These are phyloP conservation scores for Syzygium oleosum DNA, from an alignment of 345 rosid species.

Conservation along the genomic window DNA sequence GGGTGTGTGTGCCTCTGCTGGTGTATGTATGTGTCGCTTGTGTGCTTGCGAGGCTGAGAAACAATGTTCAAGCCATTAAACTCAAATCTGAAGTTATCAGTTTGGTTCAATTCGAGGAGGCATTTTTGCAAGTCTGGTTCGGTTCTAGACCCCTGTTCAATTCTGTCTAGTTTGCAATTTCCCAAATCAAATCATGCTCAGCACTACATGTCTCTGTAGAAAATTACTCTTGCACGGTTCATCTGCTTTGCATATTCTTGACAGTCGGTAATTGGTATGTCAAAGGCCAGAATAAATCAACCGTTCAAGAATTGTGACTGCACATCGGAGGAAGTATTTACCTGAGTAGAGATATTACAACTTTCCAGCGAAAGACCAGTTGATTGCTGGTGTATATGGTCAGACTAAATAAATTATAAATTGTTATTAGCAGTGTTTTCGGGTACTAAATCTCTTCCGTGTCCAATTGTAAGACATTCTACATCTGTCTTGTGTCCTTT, in stretches of 20 bases:
- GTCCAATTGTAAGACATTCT: not conserved
- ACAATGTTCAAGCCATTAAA: not conserved
- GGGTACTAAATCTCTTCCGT: not conserved
- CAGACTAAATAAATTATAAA: not conserved
- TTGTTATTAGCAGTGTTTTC: not conserved
- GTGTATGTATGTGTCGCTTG: not conserved
- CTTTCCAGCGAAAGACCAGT: not conserved
- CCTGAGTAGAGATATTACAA: not conserved
- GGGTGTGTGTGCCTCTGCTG: not conserved
- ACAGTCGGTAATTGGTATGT: not conserved
- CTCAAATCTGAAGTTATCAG: not conserved
- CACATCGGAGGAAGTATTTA: not conserved
- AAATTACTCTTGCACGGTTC: not conserved
- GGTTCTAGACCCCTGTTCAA: not conserved
- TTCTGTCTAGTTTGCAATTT: not conserved
- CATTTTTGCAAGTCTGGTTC: not conserved
- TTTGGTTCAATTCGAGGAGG: not conserved
- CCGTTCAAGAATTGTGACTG: not conserved
- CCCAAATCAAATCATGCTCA: not conserved
- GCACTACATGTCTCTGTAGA: not conserved
- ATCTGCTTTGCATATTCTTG: not conserved
- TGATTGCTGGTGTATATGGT: not conserved
- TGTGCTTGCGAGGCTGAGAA: not conserved
- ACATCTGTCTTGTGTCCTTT: not conserved
- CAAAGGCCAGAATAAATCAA: not conserved